phyloP scores from a whole-genome alignment of 768 basidiomycete species.

The Lactarius trivialis region DNA sequence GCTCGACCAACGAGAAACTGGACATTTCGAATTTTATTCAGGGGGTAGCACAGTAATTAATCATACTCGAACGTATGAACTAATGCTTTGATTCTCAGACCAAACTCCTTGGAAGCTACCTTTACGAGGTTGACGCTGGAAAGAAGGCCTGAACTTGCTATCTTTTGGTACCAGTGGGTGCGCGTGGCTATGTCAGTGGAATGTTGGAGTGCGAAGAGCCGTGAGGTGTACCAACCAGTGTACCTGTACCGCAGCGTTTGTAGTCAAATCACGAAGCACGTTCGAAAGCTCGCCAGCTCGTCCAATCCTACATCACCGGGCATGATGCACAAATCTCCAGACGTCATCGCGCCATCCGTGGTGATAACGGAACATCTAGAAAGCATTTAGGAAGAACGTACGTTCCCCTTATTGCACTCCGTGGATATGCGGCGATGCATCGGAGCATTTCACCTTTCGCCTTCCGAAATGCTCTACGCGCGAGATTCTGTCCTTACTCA shows the following conservation, averaged over 20 bases:
- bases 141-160: background rate
- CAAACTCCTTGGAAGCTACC: constrained; percentile 19
- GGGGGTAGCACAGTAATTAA: constrained; percentile 37
- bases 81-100: background rate
- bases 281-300: background rate
- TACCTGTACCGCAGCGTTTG: background rate
- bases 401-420: background rate
- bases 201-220: background rate
- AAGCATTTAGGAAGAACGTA: background rate
- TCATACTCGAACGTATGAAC: background rate
- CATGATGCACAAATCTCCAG: background rate
- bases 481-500: background rate
- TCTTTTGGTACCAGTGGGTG: background rate
- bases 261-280: background rate
- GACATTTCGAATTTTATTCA: constrained; percentile 85
- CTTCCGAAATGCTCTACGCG: too few species aligned
- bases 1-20: constrained; percentile 93
- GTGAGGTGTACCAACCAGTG: background rate
- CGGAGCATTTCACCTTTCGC: background rate
- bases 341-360: background rate
- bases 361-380: background rate
- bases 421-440: background rate
- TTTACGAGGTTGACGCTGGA: constrained; percentile 3
- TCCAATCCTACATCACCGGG: too few species aligned
- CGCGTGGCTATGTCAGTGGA: background rate